Evolutionary conservation across 1,284 basidiomycete species (phyloP).

Genomic region (Meira nashicola): DNA sequence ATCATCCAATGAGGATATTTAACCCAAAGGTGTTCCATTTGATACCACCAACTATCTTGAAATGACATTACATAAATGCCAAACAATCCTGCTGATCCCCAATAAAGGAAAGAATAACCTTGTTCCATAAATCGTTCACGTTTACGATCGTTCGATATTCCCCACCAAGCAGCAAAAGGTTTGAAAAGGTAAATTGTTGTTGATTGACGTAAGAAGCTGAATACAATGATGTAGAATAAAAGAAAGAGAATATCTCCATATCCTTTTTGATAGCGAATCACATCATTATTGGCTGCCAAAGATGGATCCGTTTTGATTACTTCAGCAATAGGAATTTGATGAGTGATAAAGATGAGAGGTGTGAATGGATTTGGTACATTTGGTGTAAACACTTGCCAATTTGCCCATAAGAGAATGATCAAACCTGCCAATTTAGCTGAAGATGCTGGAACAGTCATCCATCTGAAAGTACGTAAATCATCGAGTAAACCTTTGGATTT

Average conservation of each 20-base stretch:
- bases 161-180: slow-evolving; percentile 62
- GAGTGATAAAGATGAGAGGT: slow-evolving; percentile 70
- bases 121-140: slow-evolving; percentile 46
- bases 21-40: slow-evolving; percentile 50
- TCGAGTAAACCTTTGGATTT: slow-evolving; percentile 4
- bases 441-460: slow-evolving; percentile 44
- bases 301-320: slow-evolving; percentile 55
- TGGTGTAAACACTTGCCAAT: slow-evolving; percentile 63
- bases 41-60: slow-evolving; percentile 84
- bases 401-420: slow-evolving; percentile 67
- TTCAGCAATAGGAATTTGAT: slow-evolving; percentile 58
- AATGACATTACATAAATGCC: slow-evolving; percentile 69
- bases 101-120: slow-evolving; percentile 48
- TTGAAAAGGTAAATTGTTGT: slow-evolving; percentile 67
- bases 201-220: slow-evolving; percentile 80
- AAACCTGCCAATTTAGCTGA: slow-evolving; percentile 61
- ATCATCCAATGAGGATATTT: slow-evolving; percentile 62
- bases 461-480: slow-evolving; percentile 34
- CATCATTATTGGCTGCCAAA: slow-evolving; percentile 16
- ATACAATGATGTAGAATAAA: slow-evolving; percentile 81
- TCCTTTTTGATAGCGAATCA: slow-evolving; percentile 41
- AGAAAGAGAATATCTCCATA: slow-evolving; percentile 71
- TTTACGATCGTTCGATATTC: slow-evolving; percentile 44
- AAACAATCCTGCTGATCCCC: slow-evolving; percentile 39
- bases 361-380: slow-evolving; percentile 69